Conservation (phyloP, 225 moss, liverwort and hornwort species). For the Physcomitrellopsis africana region DNA sequence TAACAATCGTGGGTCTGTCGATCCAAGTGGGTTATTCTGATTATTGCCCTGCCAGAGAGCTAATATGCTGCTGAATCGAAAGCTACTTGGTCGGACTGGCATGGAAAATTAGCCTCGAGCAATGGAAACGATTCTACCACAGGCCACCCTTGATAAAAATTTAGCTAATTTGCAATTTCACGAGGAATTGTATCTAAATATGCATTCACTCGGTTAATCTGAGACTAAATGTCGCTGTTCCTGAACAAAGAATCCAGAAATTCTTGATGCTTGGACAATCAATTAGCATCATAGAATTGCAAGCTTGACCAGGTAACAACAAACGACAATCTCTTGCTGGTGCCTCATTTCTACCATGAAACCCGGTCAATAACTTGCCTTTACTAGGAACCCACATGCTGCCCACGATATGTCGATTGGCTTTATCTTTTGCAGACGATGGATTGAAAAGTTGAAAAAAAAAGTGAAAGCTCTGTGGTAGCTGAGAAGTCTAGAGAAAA, state of each 20-base stretch:
- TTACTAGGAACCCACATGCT: neutral
- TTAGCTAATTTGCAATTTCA: too few relatives aligned
- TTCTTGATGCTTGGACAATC: neutral
- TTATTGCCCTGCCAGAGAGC: too few relatives aligned
- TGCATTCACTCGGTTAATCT: neutral
- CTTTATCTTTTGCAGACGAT: constrained; percentile 6
- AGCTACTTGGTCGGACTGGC: too few relatives aligned
- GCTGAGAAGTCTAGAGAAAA: neutral
- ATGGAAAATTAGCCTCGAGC: too few relatives aligned
- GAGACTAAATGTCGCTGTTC: too few relatives aligned
- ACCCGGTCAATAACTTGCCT: neutral
- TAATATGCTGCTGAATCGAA: too few relatives aligned
- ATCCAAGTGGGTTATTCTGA: too few relatives aligned
- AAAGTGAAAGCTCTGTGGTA: neutral
- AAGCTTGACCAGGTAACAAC: neutral
- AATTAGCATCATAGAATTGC: neutral
- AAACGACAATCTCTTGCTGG: neutral
- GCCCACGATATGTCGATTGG: neutral
- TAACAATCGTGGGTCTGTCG: too few relatives aligned
- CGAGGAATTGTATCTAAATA: too few relatives aligned
- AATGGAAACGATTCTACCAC: too few relatives aligned
- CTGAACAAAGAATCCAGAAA: too few relatives aligned
- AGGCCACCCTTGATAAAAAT: too few relatives aligned
- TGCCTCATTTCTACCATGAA: neutral
- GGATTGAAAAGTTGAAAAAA: neutral